phyloP scores from a whole-genome alignment of 257 asterid genomes.

The Solanum virginianum region DNA sequence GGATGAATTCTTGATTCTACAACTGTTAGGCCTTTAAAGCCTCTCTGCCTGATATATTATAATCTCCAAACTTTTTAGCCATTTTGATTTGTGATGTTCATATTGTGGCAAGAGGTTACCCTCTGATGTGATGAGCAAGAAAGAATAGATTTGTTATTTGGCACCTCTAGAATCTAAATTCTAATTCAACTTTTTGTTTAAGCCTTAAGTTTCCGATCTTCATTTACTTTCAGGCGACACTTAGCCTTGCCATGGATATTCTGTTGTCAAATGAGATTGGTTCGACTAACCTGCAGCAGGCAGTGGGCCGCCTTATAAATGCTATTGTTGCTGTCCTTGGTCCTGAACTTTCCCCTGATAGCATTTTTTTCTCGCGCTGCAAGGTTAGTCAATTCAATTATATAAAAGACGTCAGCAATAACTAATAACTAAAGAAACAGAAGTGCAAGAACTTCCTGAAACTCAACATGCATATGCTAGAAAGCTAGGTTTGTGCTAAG shows the following conservation, averaged over 20 bases:
- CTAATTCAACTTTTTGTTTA: background rate
- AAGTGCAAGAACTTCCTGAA: background rate
- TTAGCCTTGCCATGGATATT: constrained; percentile 85
- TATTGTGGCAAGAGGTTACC: background rate
- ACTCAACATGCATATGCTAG: background rate
- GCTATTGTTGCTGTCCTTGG: constrained; percentile 97
- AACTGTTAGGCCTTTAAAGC: background rate
- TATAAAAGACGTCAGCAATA: background rate
- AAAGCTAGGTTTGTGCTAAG: background rate
- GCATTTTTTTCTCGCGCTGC: constrained; percentile 97
- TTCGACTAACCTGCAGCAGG: constrained; percentile 86
- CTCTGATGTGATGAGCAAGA: background rate
- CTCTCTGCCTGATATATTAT: background rate
- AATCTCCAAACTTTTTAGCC: background rate
- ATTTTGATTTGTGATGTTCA: background rate
- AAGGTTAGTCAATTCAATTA: constrained; percentile 42
- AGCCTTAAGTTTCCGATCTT: background rate
- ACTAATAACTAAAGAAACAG: background rate
- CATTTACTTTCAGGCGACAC: constrained; percentile 64
- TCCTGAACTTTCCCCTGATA: constrained; percentile 96
- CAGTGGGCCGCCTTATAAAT: constrained; percentile 89
- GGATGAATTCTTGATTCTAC: background rate
- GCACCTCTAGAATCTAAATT: background rate
- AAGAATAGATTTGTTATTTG: background rate
- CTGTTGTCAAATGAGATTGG: constrained; percentile 91